A percentile compares a stretch with the other conserved stretches of the same genome.
These are phyloP conservation scores for Chaetomium sp. DNA, from an alignment of 2,329 filamentous ascomycete genomes.

Conservation along the genomic window DNA sequence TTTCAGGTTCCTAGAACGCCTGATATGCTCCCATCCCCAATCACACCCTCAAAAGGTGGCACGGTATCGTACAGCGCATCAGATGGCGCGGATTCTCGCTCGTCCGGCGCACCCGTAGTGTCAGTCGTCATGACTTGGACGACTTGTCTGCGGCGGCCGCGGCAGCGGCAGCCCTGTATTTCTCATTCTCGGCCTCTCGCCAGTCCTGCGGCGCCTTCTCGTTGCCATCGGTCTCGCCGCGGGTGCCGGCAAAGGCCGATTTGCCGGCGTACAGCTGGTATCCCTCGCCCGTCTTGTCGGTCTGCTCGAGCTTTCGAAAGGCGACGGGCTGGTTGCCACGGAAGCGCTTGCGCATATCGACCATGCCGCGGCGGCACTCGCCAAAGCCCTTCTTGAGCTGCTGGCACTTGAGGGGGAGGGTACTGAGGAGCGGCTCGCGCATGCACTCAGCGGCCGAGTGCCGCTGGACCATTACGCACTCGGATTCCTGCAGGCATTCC, in stretches of 20 bases:
- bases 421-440: constrained; percentile 75
- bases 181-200: constrained; percentile 67
- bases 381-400: constrained; percentile 91
- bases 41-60: background rate
- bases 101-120: no score
- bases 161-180: constrained; percentile 46
- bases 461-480: constrained; percentile 92
- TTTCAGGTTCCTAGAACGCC: constrained; percentile 6
- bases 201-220: constrained; percentile 64
- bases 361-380: constrained; percentile 93
- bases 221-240: constrained; percentile 67
- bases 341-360: constrained; percentile 99
- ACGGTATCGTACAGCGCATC: constrained; percentile 12
- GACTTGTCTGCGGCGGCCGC: constrained; percentile 8
- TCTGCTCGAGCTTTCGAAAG: constrained; percentile 61
- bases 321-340: constrained; percentile 87
- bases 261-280: constrained; percentile 80
- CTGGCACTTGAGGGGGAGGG: constrained; percentile 83
- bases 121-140: constrained; percentile 15
- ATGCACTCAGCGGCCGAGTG: constrained; percentile 87
- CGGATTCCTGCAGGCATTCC: constrained; percentile 91
- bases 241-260: constrained; percentile 66
- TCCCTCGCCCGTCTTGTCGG: constrained; percentile 59
- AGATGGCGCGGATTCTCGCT: background rate
- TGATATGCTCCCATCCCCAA: constrained; percentile 7